Conservation (phyloP, 2,329 filamentous ascomycete genomes). For the Curvularia sp. region DNA sequence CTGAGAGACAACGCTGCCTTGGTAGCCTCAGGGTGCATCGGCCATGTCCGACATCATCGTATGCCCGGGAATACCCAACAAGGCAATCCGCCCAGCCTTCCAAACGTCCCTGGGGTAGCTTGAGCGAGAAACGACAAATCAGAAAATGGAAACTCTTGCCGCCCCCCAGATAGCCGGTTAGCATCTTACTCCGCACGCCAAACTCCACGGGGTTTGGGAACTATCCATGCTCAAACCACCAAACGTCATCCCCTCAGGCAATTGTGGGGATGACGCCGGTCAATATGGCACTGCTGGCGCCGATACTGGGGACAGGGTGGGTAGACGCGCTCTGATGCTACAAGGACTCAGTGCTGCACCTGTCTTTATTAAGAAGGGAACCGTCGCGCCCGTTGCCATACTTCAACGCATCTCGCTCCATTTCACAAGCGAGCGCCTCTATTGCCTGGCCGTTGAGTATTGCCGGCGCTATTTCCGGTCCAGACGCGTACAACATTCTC, state of each 20-base stretch:
- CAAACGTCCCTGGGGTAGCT: slow-evolving; percentile 3
- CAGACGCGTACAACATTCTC: background rate
- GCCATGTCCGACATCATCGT: slow-evolving; percentile 15
- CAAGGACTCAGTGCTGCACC: slow-evolving; percentile 9
- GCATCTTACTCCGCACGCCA: slow-evolving; percentile 26
- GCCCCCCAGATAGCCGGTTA: slow-evolving; percentile 15
- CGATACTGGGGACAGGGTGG: slow-evolving; percentile 8
- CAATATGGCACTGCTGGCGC: slow-evolving; percentile 16
- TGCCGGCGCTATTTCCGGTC: slow-evolving; percentile 1
- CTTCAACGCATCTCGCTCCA: slow-evolving; percentile 4
- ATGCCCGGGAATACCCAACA: slow-evolving; percentile 6
- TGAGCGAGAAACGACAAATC: slow-evolving; percentile 6
- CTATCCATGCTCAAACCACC: slow-evolving; percentile 19
- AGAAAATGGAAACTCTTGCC: background rate
- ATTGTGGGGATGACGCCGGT: slow-evolving; percentile 20
- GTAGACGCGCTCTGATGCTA: slow-evolving; percentile 15
- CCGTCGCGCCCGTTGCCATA: slow-evolving; percentile 10
- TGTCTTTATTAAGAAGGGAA: slow-evolving; percentile 9
- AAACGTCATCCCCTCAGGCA: slow-evolving; percentile 24
- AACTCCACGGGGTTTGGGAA: slow-evolving; percentile 22
- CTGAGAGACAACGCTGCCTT: slow-evolving; percentile 6
- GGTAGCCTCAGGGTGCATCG: slow-evolving; percentile 6
- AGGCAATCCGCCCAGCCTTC: slow-evolving; percentile 6
- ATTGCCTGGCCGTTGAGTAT: background rate
- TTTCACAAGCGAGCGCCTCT: background rate